Evolutionary conservation across 306 rosid genomes (phyloP).

Genomic region (Cicer judaicum): DNA sequence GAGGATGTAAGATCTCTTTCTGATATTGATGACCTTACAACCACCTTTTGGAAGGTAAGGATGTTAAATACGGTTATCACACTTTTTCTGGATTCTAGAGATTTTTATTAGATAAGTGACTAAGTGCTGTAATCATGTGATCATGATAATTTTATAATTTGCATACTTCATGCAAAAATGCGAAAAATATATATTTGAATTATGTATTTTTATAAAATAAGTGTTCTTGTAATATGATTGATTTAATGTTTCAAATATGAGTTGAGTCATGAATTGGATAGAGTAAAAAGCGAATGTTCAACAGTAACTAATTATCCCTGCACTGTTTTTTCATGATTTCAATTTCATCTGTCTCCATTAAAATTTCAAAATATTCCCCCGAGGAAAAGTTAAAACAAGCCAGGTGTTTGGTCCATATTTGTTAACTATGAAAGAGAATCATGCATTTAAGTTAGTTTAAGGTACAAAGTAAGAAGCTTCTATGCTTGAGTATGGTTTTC

Average conservation of each 20-base stretch:
- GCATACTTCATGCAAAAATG: slow-evolving; percentile 4
- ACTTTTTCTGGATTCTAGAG: slow-evolving; percentile 27
- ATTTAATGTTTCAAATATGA: slow-evolving; percentile 28
- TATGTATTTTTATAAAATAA: background rate
- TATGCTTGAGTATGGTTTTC: background rate
- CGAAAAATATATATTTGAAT: background rate
- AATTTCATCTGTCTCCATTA: slow-evolving; percentile 4
- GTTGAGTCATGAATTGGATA: slow-evolving; percentile 13
- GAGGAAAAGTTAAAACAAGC: slow-evolving; percentile 15
- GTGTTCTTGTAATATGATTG: slow-evolving; percentile 9
- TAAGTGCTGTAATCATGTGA: slow-evolving; percentile 22
- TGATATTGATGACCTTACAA: slow-evolving; percentile 54
- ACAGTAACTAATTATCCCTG: slow-evolving; percentile 24
- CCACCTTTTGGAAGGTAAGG: slow-evolving; percentile 55
- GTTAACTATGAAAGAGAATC: slow-evolving; percentile 6
- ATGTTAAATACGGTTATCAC: slow-evolving; percentile 16
- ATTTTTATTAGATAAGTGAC: slow-evolving; percentile 26
- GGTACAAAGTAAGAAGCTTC: slow-evolving; percentile 1
- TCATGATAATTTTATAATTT: slow-evolving; percentile 30
- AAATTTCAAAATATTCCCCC: background rate
- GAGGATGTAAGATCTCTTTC: slow-evolving; percentile 54
- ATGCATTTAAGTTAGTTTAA: slow-evolving; percentile 8
- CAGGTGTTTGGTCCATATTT: slow-evolving; percentile 14
- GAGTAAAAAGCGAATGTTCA: slow-evolving; percentile 2
- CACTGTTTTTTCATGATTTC: slow-evolving; percentile 29